Percentiles rank a stretch among this genome's conserved stretches.
Evolutionary conservation across 2,329 filamentous ascomycete genomes (phyloP).

Genomic region (Nemania abortiva): DNA sequence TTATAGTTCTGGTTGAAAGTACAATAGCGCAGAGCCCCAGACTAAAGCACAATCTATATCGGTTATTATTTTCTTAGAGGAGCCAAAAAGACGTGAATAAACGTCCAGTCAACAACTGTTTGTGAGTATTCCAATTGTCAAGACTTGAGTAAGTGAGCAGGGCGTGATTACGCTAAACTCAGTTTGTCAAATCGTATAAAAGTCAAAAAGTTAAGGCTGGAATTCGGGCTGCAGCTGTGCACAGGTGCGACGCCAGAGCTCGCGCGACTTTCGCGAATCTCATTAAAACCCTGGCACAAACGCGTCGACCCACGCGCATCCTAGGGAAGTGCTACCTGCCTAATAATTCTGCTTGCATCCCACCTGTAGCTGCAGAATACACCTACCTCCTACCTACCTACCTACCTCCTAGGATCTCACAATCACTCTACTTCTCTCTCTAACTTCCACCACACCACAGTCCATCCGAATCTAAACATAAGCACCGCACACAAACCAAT

Average conservation of each 20-base stretch:
- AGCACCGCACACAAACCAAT: conserved; percentile 12
- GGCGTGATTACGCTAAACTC: no score
- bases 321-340: conserved; percentile 17
- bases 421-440: no score
- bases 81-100: no score
- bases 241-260: conserved; percentile 15
- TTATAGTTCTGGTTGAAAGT: no score
- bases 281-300: conserved; percentile 40
- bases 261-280: conserved; percentile 41
- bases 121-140: no score
- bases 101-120: no score
- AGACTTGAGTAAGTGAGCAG: no score
- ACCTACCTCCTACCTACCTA: background rate
- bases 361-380: conserved; percentile 4
- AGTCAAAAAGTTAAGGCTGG: background rate
- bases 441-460: conserved; percentile 10
- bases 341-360: conserved; percentile 32
- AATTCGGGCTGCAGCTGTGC: conserved; percentile 12
- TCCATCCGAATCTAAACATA: conserved; percentile 9
- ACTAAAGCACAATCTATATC: no score
- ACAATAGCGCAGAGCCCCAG: no score
- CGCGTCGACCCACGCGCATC: conserved; percentile 40
- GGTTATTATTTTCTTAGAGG: no score
- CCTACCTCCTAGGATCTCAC: no score
- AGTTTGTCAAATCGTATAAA: background rate